Evolutionary conservation across 1,284 basidiomycete species (phyloP).

Genomic region (Boletellus sp.): DNA sequence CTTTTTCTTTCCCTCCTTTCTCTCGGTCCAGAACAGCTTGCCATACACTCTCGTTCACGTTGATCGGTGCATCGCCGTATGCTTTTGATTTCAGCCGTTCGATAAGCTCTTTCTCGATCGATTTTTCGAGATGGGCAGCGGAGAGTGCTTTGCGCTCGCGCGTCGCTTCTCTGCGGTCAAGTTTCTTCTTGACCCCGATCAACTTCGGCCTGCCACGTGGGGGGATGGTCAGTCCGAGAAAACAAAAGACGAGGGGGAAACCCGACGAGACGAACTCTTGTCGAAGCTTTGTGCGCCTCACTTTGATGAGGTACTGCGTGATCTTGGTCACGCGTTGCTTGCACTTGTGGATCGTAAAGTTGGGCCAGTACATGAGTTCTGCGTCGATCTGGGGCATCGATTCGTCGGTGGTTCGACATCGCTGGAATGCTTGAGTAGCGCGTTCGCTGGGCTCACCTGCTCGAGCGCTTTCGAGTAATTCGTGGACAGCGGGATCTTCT

Average conservation of each 20-base stretch:
- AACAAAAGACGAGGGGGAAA: not conserved
- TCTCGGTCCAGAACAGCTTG: slow-evolving; percentile 83
- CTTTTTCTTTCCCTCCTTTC: slow-evolving; percentile 46
- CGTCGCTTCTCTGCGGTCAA: slow-evolving; percentile 90
- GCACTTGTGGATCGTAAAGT: slow-evolving; percentile 97
- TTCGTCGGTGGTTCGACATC: too few relatives aligned
- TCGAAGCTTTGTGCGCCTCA: slow-evolving; percentile 86
- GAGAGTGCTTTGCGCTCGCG: slow-evolving; percentile 95
- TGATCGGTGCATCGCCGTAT: slow-evolving; percentile 95
- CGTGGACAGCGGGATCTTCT: slow-evolving; percentile 88
- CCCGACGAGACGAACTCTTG: slow-evolving; percentile 67
- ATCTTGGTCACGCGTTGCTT: slow-evolving; percentile 99
- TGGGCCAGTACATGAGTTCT: slow-evolving; percentile 96
- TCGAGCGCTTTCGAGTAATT: slow-evolving; percentile 95
- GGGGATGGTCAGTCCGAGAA: not conserved
- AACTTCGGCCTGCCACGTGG: slow-evolving; percentile 72
- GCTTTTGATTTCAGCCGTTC: slow-evolving; percentile 95
- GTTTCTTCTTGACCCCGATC: slow-evolving; percentile 95
- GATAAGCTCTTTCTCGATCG: slow-evolving; percentile 94
- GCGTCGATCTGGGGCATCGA: slow-evolving; percentile 73
- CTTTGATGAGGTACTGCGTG: slow-evolving; percentile 98
- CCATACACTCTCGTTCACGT: slow-evolving; percentile 99
- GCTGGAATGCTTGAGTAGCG: not conserved
- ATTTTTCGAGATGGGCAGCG: slow-evolving; percentile 90
- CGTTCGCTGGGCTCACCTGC: slow-evolving; percentile 54